Conservation (phyloP, 2,329 filamentous ascomycete species). For the Cladophialophora bantiana region DNA sequence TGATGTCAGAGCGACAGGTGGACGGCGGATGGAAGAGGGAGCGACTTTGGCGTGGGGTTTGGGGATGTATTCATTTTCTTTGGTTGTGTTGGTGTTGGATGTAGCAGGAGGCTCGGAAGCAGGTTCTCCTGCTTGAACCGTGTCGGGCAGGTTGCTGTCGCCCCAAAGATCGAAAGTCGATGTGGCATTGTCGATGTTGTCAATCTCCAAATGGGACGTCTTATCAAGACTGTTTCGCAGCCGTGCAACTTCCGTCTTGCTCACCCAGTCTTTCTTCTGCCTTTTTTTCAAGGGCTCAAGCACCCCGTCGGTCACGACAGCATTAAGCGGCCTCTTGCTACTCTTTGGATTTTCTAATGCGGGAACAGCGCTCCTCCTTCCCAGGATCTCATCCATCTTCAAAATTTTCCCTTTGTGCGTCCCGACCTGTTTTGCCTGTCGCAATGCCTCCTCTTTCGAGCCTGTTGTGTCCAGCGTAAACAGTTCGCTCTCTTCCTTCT, state of each 20-base stretch:
- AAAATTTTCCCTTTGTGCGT: constrained; percentile 66
- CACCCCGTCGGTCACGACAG: constrained; percentile 71
- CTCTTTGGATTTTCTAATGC: constrained; percentile 82
- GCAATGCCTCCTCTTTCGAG: constrained; percentile 62
- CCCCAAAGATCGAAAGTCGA: constrained; percentile 80
- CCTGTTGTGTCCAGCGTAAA: constrained; percentile 83
- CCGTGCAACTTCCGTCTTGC: constrained; percentile 80
- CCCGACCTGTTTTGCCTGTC: constrained; percentile 67
- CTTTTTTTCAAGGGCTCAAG: constrained; percentile 73
- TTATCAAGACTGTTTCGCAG: constrained; percentile 62
- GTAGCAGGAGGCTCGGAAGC: not conserved
- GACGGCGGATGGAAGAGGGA: constrained; percentile 76
- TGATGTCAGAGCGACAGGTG: constrained; percentile 81
- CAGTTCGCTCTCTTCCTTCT: constrained; percentile 81
- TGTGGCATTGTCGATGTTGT: constrained; percentile 61
- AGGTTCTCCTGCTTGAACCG: constrained; percentile 63
- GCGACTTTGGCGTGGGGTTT: constrained; percentile 71
- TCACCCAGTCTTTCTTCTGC: constrained; percentile 78
- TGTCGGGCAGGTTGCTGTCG: constrained; percentile 52
- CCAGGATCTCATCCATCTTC: constrained; percentile 90
- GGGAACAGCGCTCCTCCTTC: constrained; percentile 79
- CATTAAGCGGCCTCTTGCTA: constrained; percentile 60
- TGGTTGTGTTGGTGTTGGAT: constrained; percentile 34
- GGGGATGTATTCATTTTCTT: constrained; percentile 69
- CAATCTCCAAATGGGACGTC: constrained; percentile 35